These are phyloP conservation scores for Kazachstania sp. DNA, from an alignment of 1,139 yeast species.

Conservation along the genomic window DNA sequence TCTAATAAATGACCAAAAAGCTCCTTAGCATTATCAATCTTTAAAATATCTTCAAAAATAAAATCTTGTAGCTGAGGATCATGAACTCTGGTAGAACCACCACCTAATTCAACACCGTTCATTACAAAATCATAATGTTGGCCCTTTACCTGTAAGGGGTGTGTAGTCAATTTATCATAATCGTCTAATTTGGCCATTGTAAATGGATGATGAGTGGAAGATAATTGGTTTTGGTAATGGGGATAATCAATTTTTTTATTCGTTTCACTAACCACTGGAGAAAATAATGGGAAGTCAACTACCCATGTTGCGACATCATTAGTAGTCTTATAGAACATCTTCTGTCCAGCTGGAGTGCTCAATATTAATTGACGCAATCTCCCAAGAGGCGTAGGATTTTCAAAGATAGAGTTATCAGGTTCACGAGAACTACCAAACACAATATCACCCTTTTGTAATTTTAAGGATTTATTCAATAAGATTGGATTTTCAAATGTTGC, in stretches of 20 bases:
- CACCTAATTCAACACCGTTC: slow-evolving; percentile 94
- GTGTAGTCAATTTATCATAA: slow-evolving; percentile 42
- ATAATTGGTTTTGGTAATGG: slow-evolving; percentile 42
- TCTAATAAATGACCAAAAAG: slow-evolving; percentile 81
- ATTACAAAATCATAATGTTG: slow-evolving; percentile 91
- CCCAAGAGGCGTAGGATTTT: slow-evolving; percentile 94
- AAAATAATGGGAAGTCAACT: slow-evolving; percentile 81
- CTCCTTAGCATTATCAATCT: slow-evolving; percentile 46
- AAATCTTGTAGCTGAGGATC: slow-evolving; percentile 68
- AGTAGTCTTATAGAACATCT: slow-evolving; percentile 18
- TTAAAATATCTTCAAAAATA: slow-evolving; percentile 50
- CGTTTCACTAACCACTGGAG: slow-evolving; percentile 47
- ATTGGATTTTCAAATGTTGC: slow-evolving; percentile 31
- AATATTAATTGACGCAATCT: slow-evolving; percentile 69
- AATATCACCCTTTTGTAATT: slow-evolving; percentile 59
- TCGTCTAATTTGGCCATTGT: slow-evolving; percentile 80
- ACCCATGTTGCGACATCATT: slow-evolving; percentile 70
- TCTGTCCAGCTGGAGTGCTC: slow-evolving; percentile 34
- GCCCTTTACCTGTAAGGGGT: slow-evolving; percentile 69
- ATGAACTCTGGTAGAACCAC: slow-evolving; percentile 94
- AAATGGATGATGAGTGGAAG: slow-evolving; percentile 92
- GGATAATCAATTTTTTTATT: slow-evolving; percentile 41
- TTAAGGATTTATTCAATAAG: slow-evolving; percentile 32
- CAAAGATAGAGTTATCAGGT: slow-evolving; percentile 45
- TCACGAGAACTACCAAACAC: slow-evolving; percentile 70